Evolutionary conservation across 257 asterid species (phyloP), one percentile per base, ranked within the genome.

Genomic region (Fraxinus quadrangulata): DNA sequence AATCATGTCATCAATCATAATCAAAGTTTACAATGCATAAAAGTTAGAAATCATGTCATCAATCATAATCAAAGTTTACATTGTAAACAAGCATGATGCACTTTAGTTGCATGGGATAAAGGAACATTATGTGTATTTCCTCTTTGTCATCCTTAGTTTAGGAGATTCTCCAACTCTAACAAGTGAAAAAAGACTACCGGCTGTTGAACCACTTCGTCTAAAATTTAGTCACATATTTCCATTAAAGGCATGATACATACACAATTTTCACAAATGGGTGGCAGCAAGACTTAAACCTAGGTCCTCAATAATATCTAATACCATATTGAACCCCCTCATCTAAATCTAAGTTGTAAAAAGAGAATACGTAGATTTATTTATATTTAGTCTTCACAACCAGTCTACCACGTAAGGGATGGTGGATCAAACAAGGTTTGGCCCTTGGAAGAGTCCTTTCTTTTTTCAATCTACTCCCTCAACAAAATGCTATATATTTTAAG

Each of bases 1-100:
- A 78, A 88, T 88, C 90, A 88, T 86, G 24, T 79, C 90, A 82
- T 37, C 73, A 47, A 81, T 82, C 79, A 72, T 75, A 69, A 21
- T 36, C 2, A 56, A 84, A 74, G 17, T 76, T 36, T 71, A 10
- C 40, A 2, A 85, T 87, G 87, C 87, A 83, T 72, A 80, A 88
- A 63, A 86, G 90, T 81, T 83, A 77, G 61, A 87, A 78, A 88
- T 88, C 90, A 88, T 86, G 24, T 79, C 90, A 82, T 37, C 73
- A 47, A 81, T 82, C 79, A 72, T 75, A 69, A 21, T 36, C 2
- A 56, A 84, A 74, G 17, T 76, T 36, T 71, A 10, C 40, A 2
- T 75, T 69, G 49, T 67, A 77, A 66, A 51, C 70, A 71, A 76
- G 37, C 39, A 36, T 72, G 66, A 47, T 75, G 67, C 21, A 70